A percentile compares a stretch with the other conserved stretches of the same genome.
These are phyloP conservation scores for Barnettozyma hawaiiensis DNA, from an alignment of 1,139 yeast species.

Conservation along the genomic window DNA sequence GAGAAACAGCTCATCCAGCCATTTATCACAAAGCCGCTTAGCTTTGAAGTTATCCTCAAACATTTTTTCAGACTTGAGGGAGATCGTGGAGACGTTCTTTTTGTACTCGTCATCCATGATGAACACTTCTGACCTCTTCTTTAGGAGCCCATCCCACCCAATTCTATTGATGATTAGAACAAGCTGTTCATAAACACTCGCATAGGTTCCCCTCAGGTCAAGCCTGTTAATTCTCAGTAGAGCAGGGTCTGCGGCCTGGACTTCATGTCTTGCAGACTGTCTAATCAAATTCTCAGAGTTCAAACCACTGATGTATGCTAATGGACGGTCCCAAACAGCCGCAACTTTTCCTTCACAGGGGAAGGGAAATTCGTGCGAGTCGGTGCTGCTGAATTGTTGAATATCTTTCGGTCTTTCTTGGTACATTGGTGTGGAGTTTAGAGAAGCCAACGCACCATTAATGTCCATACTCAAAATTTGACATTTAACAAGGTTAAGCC, in stretches of 20 bases:
- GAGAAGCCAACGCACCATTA: conserved; percentile 70
- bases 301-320: conserved; percentile 52
- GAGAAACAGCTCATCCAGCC: conserved; percentile 88
- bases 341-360: conserved; percentile 63
- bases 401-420: conserved; percentile 57
- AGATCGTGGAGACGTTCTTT: conserved; percentile 20
- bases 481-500: conserved; percentile 71
- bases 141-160: conserved; percentile 89
- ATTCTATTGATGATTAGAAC: conserved; percentile 53
- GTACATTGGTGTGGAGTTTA: conserved; percentile 90
- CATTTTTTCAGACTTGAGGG: conserved; percentile 9
- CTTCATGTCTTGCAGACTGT: conserved; percentile 38
- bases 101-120: conserved; percentile 91
- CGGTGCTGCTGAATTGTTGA: conserved; percentile 56
- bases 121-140: conserved; percentile 75
- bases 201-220: conserved; percentile 70
- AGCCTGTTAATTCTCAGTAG: conserved; percentile 72
- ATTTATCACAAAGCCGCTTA: conserved; percentile 87
- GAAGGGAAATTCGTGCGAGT: conserved; percentile 66
- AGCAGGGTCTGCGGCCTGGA: conserved; percentile 56
- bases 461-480: conserved; percentile 68
- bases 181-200: conserved; percentile 71
- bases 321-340: conserved; percentile 43
- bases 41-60: conserved; percentile 35
- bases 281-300: conserved; percentile 41